Evolutionary conservation across 441 rosid genomes (phyloP), one percentile per base, ranked within the genome.

Genomic region (Flueggea neowawraea): DNA sequence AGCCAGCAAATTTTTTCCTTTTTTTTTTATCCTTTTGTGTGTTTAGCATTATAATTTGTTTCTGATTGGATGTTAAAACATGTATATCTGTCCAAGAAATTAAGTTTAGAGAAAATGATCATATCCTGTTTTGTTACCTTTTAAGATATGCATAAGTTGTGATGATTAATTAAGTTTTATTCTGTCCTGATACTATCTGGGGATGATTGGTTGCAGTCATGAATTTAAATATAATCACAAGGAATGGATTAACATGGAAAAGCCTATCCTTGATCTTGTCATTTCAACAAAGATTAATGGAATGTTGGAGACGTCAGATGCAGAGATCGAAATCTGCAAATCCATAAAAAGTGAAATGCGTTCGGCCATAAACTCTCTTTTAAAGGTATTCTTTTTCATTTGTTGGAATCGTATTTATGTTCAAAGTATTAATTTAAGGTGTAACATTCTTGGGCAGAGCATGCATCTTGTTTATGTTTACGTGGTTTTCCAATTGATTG

Each of bases 281-380:
- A 61, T 86, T 66, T 82, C 77, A 45, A 66, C 83, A 44, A 81
- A 85, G 61, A 41, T 88, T 69, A 14, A 69, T 69, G 91, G 84
- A 69, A 54, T 36, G 28, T n/a, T 64, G 16, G 89, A 80, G 70
- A 62, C 73, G 62, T 69, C 80, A 39, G 82, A 73, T 33, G 59
- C 71, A 51, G 90, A 86, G 66, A 59, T 84, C 66, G 97, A 84
- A 64, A 88, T 80, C 62, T 83, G 82, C 82, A 89, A 78, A 62
- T 73, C 81, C 54, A 76, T 95, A 56, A 82, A 85, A 77, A 81
- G 73, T 60, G 93, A 95, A 78, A 79, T 80, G 83, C 89, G 99
- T 49, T 68, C 72, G 28, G 97, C 96, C 16, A 64, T 95, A 68
- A 75, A 72, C 61, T 79, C 85, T 44, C 93, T 95, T 79, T 77